Evolutionary conservation across 805 yeast species (phyloP).

Genomic region (Millerozyma acaciae): DNA sequence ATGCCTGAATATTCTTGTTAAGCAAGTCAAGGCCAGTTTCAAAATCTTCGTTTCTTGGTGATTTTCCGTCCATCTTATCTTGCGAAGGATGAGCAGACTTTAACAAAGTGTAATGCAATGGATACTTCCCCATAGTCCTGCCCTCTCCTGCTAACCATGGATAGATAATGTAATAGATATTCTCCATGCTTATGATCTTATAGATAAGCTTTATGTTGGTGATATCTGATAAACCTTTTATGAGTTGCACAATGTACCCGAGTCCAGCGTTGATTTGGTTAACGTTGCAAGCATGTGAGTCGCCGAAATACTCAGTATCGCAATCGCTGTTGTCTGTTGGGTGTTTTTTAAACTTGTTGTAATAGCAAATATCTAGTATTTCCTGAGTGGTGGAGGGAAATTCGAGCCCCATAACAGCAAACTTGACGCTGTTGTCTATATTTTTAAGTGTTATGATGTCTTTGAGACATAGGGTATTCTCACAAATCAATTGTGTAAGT

Average conservation of each 20-base stretch:
- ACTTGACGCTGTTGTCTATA: constrained; percentile 17
- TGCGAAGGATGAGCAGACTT: no score
- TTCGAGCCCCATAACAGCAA: constrained; percentile 30
- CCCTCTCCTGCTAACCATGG: no score
- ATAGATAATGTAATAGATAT: constrained; percentile 22
- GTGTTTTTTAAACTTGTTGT: constrained; percentile 13
- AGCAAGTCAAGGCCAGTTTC: constrained; percentile 32
- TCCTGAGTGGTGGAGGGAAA: constrained; percentile 32
- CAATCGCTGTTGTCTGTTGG: constrained; percentile 9
- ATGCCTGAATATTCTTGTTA: constrained; percentile 24
- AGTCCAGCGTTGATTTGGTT: constrained; percentile 31
- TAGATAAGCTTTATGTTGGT: constrained; percentile 25
- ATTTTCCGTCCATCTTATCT: neutral
- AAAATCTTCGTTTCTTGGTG: constrained; percentile 20
- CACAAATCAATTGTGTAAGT: constrained; percentile 13
- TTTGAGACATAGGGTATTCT: constrained; percentile 13
- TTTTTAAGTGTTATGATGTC: constrained; percentile 27
- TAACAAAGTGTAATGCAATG: no score
- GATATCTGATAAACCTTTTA: constrained; percentile 21
- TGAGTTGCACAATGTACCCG: constrained; percentile 24
- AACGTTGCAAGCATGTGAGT: constrained; percentile 14
- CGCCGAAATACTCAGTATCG: constrained; percentile 4
- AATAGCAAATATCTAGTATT: constrained; percentile 27
- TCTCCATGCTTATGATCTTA: constrained; percentile 21
- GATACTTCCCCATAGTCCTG: neutral